Evolutionary conservation across 139 green algal genomes (phyloP).

Genomic region (Microglena sp.): DNA sequence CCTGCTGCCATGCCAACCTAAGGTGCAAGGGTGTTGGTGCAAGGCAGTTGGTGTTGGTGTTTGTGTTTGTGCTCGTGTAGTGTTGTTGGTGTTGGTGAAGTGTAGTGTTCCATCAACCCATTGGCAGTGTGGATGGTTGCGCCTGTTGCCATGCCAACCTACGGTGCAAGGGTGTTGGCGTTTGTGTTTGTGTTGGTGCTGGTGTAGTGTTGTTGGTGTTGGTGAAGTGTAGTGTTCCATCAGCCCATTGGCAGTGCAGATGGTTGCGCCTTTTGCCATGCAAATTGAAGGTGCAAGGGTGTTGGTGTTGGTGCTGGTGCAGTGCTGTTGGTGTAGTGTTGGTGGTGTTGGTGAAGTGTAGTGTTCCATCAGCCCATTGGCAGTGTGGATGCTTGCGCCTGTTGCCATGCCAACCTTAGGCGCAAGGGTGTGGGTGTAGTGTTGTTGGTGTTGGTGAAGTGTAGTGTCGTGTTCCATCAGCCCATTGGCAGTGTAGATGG

Average conservation of each 20-base stretch:
- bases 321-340: not conserved
- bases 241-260: not conserved
- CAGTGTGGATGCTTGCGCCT: constrained; percentile 96
- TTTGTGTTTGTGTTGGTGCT: too few species aligned
- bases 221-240: too few species aligned
- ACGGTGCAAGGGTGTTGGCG: too few species aligned
- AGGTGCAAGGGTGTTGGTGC: too few species aligned
- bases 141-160: too few species aligned
- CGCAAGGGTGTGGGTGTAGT: not conserved
- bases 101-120: too few species aligned
- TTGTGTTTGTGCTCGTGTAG: too few species aligned
- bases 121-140: too few species aligned
- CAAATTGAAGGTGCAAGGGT: not conserved
- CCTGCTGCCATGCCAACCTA: too few species aligned
- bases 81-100: too few species aligned
- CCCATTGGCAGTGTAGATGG: not conserved
- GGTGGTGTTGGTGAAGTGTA: constrained; percentile 14
- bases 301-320: not conserved
- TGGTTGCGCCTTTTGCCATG: not conserved
- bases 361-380: constrained; percentile 65
- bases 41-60: too few species aligned
- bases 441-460: not conserved
- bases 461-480: not conserved
- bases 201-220: too few species aligned
- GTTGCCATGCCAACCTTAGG: constrained; percentile 75